Percentiles rank a stretch among this genome's conserved stretches.
Evolutionary conservation across 2,329 filamentous ascomycete species (phyloP).

Genomic region (Alternaria incomplexa): DNA sequence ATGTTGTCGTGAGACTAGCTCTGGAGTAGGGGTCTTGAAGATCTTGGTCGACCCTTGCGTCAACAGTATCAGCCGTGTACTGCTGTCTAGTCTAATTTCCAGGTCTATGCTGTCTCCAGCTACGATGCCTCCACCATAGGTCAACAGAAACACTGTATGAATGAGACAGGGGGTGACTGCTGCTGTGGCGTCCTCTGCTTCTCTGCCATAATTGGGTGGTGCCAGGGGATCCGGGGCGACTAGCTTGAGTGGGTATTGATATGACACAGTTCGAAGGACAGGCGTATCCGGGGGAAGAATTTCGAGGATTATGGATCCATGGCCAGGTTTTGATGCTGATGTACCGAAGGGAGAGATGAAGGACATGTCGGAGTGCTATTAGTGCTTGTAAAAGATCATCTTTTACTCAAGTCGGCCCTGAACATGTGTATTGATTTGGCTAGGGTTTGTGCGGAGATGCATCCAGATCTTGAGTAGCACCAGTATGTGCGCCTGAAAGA

Average conservation of each 20-base stretch:
- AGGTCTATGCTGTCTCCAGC: conserved; percentile 84
- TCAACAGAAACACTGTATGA: conserved; percentile 82
- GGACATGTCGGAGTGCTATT: conserved; percentile 31
- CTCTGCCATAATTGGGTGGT: conserved; percentile 52
- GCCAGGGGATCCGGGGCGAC: conserved; percentile 77
- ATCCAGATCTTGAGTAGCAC: background rate
- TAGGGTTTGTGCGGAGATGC: background rate
- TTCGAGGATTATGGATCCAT: conserved; percentile 77
- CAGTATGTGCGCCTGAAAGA: background rate
- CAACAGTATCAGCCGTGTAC: conserved; percentile 67
- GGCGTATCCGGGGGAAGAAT: conserved; percentile 74
- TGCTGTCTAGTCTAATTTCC: conserved; percentile 66
- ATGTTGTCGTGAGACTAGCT: conserved; percentile 54
- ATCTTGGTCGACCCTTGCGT: conserved; percentile 89
- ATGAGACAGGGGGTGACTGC: conserved; percentile 59
- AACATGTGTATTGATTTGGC: background rate
- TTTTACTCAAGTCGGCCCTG: conserved; percentile 1
- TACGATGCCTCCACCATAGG: conserved; percentile 92
- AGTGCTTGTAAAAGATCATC: conserved; percentile 12
- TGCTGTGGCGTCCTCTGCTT: background rate
- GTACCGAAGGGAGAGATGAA: conserved; percentile 74
- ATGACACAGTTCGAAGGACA: conserved; percentile 75
- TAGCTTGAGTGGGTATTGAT: conserved; percentile 94
- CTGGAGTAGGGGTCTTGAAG: conserved; percentile 74
- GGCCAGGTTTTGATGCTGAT: conserved; percentile 75